A percentile compares a stretch with the other conserved stretches of the same genome.
Evolutionary conservation across 2,329 filamentous ascomycete genomes (phyloP).

Genomic region (Claviceps sp.): DNA sequence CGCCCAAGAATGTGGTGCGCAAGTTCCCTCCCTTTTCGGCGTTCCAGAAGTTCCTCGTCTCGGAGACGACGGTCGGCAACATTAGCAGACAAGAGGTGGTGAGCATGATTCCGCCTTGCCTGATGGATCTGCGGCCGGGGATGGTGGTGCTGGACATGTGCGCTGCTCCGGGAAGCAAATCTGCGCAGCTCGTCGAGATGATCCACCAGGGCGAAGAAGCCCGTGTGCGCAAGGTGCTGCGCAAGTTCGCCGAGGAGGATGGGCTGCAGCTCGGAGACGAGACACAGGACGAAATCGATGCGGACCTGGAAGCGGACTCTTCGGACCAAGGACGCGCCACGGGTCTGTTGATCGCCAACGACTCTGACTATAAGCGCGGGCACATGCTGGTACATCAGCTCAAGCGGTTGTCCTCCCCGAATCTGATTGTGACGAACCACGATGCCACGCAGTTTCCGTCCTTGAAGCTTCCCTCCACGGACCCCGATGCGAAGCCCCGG

Average conservation of each 20-base stretch:
- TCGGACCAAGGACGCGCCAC: constrained; percentile 77
- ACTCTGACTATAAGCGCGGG: constrained; percentile 89
- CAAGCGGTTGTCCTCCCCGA: constrained; percentile 91
- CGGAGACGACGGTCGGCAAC: constrained; percentile 92
- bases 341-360: constrained; percentile 86
- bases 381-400: constrained; percentile 98
- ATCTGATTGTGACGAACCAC: constrained; percentile 94
- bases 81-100: constrained; percentile 96
- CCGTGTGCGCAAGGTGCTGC: constrained; percentile 58
- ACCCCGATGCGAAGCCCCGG: constrained; percentile 40
- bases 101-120: constrained; percentile 93
- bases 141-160: constrained; percentile 94
- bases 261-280: constrained; percentile 37
- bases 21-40: constrained; percentile 87
- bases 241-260: constrained; percentile 47
- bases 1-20: constrained; percentile 87
- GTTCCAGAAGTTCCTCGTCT: constrained; percentile 96
- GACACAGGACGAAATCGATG: constrained; percentile 32
- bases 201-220: constrained; percentile 87
- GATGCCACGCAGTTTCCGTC: constrained; percentile 93
- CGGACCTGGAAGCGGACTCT: constrained; percentile 43
- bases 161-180: constrained; percentile 93
- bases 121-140: constrained; percentile 81
- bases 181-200: constrained; percentile 88
- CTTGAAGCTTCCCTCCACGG: constrained; percentile 59